Evolutionary conservation across 352 stramenopile genomes (phyloP), one percentile per base, ranked within the genome.

Genomic region (Blastocystis sp.): DNA sequence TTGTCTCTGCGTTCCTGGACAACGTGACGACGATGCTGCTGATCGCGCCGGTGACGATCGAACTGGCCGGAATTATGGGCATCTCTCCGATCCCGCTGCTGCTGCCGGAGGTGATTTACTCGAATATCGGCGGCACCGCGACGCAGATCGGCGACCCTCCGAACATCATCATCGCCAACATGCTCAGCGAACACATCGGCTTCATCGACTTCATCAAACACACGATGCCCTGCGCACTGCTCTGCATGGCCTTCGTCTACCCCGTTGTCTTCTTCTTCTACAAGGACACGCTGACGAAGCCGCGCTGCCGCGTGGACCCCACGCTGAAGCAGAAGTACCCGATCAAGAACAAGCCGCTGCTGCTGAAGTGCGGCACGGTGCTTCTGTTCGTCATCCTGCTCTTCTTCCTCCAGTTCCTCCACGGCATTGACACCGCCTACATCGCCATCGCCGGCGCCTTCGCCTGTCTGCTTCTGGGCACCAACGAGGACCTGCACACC

Each of bases 201-300:
- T 91, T 91, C 86, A 88, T 90, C 27, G 89, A 90, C 65, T 91
- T 91, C 53, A 90, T 91, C 49, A 87, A 88, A 21, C 87, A 91
- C 61, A 65, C 89, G 56, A 51, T 87, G 11, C 89, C 89, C 36
- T 88, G 73, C 59, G 48, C 34, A 24, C 38, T 79, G 38, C 38
- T 79, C 21, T 61, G 48, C 40, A 90, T 90, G 40, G 87, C 90
- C 48, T 78, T 91, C 44, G 87, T 89, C 34, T 88, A 79, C 38
- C 46, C 89, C 38, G 84, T 88, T 18, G 40, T 89, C 29, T 29
- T 87, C 42, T 84, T 87, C 49, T 87, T 90, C 34, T 90, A 87
- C 59, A 87, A 89, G 29, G 89, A 88, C 84, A 86, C 63, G 32
- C 88, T 81, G 11, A 76, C 81, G 9, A 87, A 88, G 34, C 88